Evolutionary conservation across 2,329 filamentous ascomycete genomes (phyloP).

Genomic region (Colletotrichum brevisporum): DNA sequence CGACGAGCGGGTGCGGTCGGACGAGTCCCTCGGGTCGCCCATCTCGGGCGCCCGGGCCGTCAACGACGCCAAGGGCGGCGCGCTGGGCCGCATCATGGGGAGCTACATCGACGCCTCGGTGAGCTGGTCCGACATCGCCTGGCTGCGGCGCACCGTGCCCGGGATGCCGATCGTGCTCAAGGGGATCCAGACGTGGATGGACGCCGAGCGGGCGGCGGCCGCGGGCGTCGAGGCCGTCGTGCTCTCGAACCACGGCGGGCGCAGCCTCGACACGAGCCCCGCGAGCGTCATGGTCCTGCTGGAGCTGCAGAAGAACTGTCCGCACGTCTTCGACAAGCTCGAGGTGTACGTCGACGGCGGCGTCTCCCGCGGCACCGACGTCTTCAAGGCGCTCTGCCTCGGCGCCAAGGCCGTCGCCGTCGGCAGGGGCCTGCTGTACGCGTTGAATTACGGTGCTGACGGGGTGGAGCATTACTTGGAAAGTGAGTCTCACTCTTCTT

Average conservation of each 20-base stretch:
- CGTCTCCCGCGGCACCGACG: slow-evolving; percentile 74
- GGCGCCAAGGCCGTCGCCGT: slow-evolving; percentile 76
- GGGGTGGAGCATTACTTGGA: slow-evolving; percentile 67
- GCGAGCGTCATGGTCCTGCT: slow-evolving; percentile 72
- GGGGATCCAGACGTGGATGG: slow-evolving; percentile 77
- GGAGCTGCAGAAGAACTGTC: slow-evolving; percentile 73
- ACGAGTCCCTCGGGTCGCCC: slow-evolving; percentile 62
- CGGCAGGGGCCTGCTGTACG: slow-evolving; percentile 72
- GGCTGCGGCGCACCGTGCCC: slow-evolving; percentile 71
- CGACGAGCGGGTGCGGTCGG: slow-evolving; percentile 61
- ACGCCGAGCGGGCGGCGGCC: slow-evolving; percentile 73
- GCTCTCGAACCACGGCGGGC: slow-evolving; percentile 78
- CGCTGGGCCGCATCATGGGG: slow-evolving; percentile 69
- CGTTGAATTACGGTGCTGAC: slow-evolving; percentile 72
- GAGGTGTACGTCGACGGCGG: slow-evolving; percentile 77
- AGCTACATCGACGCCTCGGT: slow-evolving; percentile 70
- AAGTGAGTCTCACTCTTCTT: slow-evolving; percentile 55
- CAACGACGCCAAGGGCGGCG: slow-evolving; percentile 68
- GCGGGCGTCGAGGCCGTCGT: slow-evolving; percentile 77
- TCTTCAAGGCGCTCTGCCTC: slow-evolving; percentile 76
- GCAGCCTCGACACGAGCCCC: slow-evolving; percentile 65
- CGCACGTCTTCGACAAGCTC: slow-evolving; percentile 70
- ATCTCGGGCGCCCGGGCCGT: slow-evolving; percentile 64
- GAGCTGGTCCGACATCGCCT: slow-evolving; percentile 75
- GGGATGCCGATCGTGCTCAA: slow-evolving; percentile 75